Evolutionary conservation across 768 basidiomycete genomes (phyloP).

Genomic region (Agrocybe pediades): DNA sequence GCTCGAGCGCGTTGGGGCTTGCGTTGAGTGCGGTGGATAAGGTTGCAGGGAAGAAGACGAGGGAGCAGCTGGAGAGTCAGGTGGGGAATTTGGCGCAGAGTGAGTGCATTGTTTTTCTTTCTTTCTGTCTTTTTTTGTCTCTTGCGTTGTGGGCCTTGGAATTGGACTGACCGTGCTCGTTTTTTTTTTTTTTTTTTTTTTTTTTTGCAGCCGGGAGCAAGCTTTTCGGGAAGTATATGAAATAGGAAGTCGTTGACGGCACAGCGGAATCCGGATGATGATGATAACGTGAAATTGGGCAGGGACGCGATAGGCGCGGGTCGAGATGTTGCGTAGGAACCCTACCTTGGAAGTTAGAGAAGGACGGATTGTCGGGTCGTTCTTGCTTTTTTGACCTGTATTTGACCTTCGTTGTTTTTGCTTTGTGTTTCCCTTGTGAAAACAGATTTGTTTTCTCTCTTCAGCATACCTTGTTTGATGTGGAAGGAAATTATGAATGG

Average conservation of each 20-base stretch:
- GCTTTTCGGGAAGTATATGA: slow-evolving; percentile 48
- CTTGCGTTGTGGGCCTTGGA: neutral
- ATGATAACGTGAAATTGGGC: too few species aligned
- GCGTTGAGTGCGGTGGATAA: slow-evolving; percentile 57
- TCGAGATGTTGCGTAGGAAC: neutral
- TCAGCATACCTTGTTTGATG: too few species aligned
- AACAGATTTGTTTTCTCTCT: too few species aligned
- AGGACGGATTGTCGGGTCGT: neutral
- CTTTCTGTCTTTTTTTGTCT: slow-evolving; percentile 4
- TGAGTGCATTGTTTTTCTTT: slow-evolving; percentile 37
- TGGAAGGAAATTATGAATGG: too few species aligned
- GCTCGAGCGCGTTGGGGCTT: slow-evolving; percentile 32
- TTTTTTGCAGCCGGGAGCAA: slow-evolving; percentile 39
- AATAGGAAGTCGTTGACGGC: too few species aligned
- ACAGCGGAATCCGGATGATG: too few species aligned
- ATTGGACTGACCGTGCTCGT: slow-evolving; percentile 7
- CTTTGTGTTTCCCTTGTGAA: too few species aligned
- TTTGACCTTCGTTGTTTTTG: too few species aligned
- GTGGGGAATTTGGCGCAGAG: slow-evolving; percentile 51
- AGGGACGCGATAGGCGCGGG: neutral
- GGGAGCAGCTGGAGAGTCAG: slow-evolving; percentile 48
- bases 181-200: neutral
- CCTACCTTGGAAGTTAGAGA: neutral
- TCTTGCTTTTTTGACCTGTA: neutral
- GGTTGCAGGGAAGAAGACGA: slow-evolving; percentile 52